phyloP scores from a whole-genome alignment of 495 filamentous ascomycete genomes.

The Hapsidospora chrysogenum region DNA sequence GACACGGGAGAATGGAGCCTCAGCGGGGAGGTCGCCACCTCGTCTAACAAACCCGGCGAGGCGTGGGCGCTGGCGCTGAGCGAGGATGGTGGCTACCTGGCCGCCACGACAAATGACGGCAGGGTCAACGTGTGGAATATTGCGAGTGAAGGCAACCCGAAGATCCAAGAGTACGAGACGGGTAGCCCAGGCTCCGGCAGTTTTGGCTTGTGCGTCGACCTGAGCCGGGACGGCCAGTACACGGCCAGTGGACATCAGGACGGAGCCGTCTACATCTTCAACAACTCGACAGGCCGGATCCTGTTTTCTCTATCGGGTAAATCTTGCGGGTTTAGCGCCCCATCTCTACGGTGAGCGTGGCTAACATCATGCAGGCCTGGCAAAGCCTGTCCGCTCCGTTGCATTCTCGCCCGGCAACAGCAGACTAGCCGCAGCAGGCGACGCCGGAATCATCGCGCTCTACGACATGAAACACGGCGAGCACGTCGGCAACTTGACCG shows the following conservation, averaged over 20 bases:
- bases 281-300: slow-evolving; percentile 72
- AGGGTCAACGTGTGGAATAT: slow-evolving; percentile 81
- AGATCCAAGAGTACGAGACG: slow-evolving; percentile 72
- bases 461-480: slow-evolving; percentile 88
- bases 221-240: slow-evolving; percentile 59
- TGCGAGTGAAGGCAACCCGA: slow-evolving; percentile 22
- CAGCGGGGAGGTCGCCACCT: slow-evolving; percentile 15
- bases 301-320: slow-evolving; percentile 71
- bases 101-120: slow-evolving; percentile 67
- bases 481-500: slow-evolving; percentile 69
- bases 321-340: slow-evolving; percentile 3
- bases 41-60: slow-evolving; percentile 39
- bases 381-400: slow-evolving; percentile 68
- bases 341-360: not conserved
- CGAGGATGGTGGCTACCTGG: slow-evolving; percentile 64
- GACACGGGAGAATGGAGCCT: slow-evolving; percentile 35
- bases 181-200: slow-evolving; percentile 46
- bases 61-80: slow-evolving; percentile 80
- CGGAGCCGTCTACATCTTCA: slow-evolving; percentile 88
- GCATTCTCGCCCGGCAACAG: slow-evolving; percentile 74
- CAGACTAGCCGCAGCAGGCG: slow-evolving; percentile 81
- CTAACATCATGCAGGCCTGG: slow-evolving; percentile 40
- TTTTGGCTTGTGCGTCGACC: slow-evolving; percentile 77
- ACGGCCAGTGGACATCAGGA: slow-evolving; percentile 88
- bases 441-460: slow-evolving; percentile 72